Evolutionary conservation across 1,139 yeast species (phyloP), one percentile per base, ranked within the genome.

Genomic region (Blastobotrys apis): DNA sequence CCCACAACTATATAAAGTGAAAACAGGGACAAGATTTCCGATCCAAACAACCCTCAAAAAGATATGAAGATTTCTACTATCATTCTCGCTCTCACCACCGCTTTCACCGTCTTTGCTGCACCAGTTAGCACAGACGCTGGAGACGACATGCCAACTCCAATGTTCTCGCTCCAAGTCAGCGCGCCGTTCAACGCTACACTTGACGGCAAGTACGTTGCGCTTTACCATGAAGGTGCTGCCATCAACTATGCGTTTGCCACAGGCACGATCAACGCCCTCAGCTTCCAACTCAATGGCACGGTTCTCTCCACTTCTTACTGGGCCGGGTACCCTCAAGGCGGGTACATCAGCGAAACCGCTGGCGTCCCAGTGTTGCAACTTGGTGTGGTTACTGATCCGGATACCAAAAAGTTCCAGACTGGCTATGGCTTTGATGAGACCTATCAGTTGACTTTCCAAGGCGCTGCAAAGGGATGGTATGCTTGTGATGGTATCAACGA

Each of bases 141-240:
- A 15, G 37, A 19, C 33, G 9, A 19, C 23, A 15, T 12, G 9
- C 35, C 41, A 31, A n/a, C n/a, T n/a, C n/a, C n/a, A n/a, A n/a
- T n/a, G n/a, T 38, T 38, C 20, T 20, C 30, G 5, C 23, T 38
- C 19, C 26, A 26, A 22, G 41, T 38, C 21, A 19, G 22, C n/a
- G 15, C 29, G 4, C 29, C 41, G n/a, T 25, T 15, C 23, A 27
- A 33, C 15, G 33, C 21, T n/a, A 10, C 47, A 3, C 27, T 62
- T 23, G 41, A 58, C 48, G 66, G 65, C 16, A 43, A 56, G 25
- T 68, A 66, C 31, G 49, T 73, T 33, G 46, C 55, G 36, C 50
- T 64, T 15, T 45, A 47, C 29, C 79, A 74, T 55, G 77, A 71
- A 59, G 80, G 80, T 58, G 80, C 80, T 31, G 80, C 73, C 47